Conservation (phyloP, 1,284 basidiomycete species). For the Ceratobasidium sp. region DNA sequence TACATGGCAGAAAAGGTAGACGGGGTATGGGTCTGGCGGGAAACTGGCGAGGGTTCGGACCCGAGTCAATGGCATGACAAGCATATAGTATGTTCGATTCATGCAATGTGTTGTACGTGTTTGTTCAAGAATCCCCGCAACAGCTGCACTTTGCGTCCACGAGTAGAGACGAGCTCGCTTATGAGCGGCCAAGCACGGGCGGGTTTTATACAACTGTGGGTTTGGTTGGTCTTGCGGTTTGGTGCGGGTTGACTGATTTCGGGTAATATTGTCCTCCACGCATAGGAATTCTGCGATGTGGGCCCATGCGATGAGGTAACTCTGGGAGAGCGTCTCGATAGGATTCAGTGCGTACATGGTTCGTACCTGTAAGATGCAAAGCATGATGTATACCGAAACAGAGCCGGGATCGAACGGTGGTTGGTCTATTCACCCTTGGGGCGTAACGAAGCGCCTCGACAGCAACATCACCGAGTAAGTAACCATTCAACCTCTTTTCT, state of each 20-base stretch:
- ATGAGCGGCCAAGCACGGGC: not conserved
- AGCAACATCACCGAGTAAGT: not conserved
- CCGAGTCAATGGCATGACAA: not conserved
- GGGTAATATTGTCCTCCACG: not conserved
- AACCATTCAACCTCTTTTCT: not conserved
- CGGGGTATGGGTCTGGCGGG: not conserved
- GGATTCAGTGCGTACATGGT: not conserved
- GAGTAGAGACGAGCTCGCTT: not conserved
- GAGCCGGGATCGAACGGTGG: not conserved
- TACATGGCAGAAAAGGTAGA: not conserved
- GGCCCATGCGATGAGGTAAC: not conserved
- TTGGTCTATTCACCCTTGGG: not conserved
- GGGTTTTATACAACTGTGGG: not conserved
- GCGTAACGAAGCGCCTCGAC: not conserved
- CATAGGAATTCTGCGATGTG: conserved; percentile 2
- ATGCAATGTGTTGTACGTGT: not conserved
- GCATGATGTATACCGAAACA: not conserved
- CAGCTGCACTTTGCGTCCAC: conserved; percentile 16
- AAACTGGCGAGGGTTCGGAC: not conserved
- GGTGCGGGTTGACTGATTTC: not conserved
- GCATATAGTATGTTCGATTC: not conserved
- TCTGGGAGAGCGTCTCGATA: not conserved
- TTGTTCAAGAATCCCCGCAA: not conserved
- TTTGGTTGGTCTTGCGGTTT: not conserved
- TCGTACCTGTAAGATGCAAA: no score